Evolutionary conservation across 768 basidiomycete genomes (phyloP).

Genomic region (Tulasnella calospora): DNA sequence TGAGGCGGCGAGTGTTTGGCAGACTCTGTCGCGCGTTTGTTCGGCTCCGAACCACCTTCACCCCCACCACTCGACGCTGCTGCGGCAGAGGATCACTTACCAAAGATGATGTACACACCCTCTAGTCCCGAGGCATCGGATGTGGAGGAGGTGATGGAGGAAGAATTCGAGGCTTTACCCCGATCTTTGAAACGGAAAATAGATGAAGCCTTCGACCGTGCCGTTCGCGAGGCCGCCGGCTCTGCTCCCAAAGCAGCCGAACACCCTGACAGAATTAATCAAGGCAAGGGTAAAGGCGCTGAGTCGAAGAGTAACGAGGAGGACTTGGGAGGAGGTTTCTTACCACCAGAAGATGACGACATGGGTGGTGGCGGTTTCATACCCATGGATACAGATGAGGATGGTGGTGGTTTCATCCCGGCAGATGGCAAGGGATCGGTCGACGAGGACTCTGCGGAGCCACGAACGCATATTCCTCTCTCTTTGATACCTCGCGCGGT

Average conservation of each 20-base stretch:
- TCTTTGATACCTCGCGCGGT: constrained; percentile 22
- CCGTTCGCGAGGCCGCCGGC: not conserved
- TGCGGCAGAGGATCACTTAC: not conserved
- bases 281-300: not conserved
- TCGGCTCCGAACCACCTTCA: not conserved
- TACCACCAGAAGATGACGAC: constrained; percentile 18
- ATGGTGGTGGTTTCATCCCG: constrained; percentile 25
- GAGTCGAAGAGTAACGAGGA: not conserved
- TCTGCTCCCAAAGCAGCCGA: not conserved
- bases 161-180: not conserved
- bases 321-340: constrained; percentile 22
- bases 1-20: not conserved
- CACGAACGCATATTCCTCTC: constrained; percentile 10
- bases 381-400: constrained; percentile 15
- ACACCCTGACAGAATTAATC: not conserved
- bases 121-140: constrained; percentile 2
- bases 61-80: not conserved
- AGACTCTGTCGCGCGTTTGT: no score
- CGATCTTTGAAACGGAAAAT: not conserved
- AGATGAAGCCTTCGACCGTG: constrained; percentile 16
- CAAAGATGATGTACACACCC: constrained; percentile 15
- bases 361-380: constrained; percentile 15
- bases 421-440: not conserved
- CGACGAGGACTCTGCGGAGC: not conserved
- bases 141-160: not conserved